Percentiles rank a stretch among this genome's conserved stretches.
These are phyloP conservation scores for Tulasnella sp. DNA, from an alignment of 768 basidiomycete species.

Conservation along the genomic window DNA sequence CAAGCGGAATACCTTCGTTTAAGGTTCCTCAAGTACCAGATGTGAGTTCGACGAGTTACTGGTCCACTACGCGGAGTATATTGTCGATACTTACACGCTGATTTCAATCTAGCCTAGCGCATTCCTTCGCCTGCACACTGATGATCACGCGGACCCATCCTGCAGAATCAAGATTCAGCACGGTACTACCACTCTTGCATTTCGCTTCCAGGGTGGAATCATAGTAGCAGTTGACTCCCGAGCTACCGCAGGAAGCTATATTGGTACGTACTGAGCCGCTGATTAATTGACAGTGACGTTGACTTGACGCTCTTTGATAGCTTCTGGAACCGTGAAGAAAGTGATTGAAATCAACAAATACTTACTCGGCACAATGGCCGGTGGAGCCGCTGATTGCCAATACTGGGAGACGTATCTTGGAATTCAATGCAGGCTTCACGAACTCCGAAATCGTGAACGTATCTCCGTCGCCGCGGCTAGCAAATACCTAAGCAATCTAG, in stretches of 20 bases:
- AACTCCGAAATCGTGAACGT: slow-evolving; percentile 88
- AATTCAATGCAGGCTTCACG: slow-evolving; percentile 92
- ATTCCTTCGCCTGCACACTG: slow-evolving; percentile 87
- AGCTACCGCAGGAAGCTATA: slow-evolving; percentile 93
- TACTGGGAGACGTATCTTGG: slow-evolving; percentile 99
- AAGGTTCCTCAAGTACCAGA: slow-evolving; percentile 59
- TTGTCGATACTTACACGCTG: neutral
- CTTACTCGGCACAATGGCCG: slow-evolving; percentile 98
- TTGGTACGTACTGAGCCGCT: slow-evolving; percentile 52
- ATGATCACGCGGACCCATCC: slow-evolving; percentile 85
- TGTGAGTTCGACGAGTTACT: slow-evolving; percentile 35
- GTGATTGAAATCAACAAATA: slow-evolving; percentile 99
- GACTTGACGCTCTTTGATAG: slow-evolving; percentile 31
- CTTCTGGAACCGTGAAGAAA: slow-evolving; percentile 96
- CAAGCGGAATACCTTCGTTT: slow-evolving; percentile 60
- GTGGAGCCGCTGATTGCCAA: slow-evolving; percentile 94
- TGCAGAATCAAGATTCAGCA: slow-evolving; percentile 98
- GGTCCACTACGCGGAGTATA: neutral
- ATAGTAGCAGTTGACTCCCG: slow-evolving; percentile 99
- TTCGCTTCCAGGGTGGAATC: slow-evolving; percentile 91
- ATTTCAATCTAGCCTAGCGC: slow-evolving; percentile 54
- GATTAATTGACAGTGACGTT: neutral
- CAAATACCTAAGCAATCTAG: slow-evolving; percentile 93
- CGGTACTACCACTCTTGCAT: slow-evolving; percentile 95
- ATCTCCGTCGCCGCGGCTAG: slow-evolving; percentile 99